Conservation (phyloP, 2,329 filamentous ascomycete species). For the Alternaria sp. region DNA sequence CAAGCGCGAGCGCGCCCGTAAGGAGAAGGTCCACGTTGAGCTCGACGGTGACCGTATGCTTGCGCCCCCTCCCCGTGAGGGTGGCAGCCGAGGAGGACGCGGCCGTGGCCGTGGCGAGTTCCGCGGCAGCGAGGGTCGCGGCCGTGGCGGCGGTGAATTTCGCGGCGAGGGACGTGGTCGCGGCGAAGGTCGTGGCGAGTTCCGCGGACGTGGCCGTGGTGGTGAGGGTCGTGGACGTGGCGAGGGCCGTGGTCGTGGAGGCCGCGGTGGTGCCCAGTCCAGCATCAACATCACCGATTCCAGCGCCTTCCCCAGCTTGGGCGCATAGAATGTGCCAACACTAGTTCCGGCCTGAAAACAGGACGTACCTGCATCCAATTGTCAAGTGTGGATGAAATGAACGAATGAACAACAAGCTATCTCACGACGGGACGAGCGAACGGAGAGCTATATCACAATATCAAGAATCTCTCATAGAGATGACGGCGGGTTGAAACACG, state of each 20-base stretch:
- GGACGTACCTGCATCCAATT: constrained; percentile 23
- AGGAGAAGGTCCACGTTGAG: constrained; percentile 88
- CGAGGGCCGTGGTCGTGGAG: constrained; percentile 59
- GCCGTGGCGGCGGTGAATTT: constrained; percentile 59
- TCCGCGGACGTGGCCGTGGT: constrained; percentile 56
- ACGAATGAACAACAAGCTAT: constrained; percentile 35
- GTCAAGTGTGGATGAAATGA: constrained; percentile 26
- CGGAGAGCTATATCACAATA: constrained; percentile 18
- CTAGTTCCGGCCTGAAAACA: constrained; percentile 25
- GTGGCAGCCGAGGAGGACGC: constrained; percentile 62
- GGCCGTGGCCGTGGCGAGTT: constrained; percentile 60
- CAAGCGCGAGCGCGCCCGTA: constrained; percentile 84
- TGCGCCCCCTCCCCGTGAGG: constrained; percentile 62
- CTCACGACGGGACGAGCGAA: constrained; percentile 23
- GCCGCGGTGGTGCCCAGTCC: constrained; percentile 53
- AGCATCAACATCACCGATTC: constrained; percentile 60
- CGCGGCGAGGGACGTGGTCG: constrained; percentile 58
- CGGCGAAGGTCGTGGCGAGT: constrained; percentile 59
- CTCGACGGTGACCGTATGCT: constrained; percentile 75
- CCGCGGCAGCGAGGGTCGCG: constrained; percentile 63
- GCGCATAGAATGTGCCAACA: constrained; percentile 50
- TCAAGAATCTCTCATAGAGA: constrained; percentile 24
- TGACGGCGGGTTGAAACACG: constrained; percentile 22
- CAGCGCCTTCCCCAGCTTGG: constrained; percentile 63
- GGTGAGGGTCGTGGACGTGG: constrained; percentile 57